Conservation (phyloP, 805 yeast genomes). For the Starmerella bombi region DNA sequence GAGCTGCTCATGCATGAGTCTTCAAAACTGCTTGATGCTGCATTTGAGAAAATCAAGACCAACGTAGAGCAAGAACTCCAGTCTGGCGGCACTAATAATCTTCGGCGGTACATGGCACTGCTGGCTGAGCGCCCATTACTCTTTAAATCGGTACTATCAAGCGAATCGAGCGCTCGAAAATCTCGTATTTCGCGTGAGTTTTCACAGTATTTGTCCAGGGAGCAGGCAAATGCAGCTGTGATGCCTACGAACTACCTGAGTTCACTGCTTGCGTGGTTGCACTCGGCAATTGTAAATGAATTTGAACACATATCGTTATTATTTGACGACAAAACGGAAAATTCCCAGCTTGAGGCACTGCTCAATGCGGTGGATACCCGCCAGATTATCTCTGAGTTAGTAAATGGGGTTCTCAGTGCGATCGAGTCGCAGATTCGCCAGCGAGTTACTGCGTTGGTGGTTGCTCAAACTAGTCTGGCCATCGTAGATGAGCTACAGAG, state of each 20-base stretch:
- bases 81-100: slow-evolving; percentile 1
- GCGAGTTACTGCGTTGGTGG: slow-evolving; percentile 53
- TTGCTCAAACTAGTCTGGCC: slow-evolving; percentile 47
- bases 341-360: slow-evolving; percentile 7
- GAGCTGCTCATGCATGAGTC: slow-evolving; percentile 22
- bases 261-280: slow-evolving; percentile 78
- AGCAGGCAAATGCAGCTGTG: slow-evolving; percentile 32
- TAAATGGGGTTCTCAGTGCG: slow-evolving; percentile 39
- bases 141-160: slow-evolving; percentile 47
- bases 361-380: slow-evolving; percentile 14
- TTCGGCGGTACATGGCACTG: slow-evolving; percentile 16
- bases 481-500: slow-evolving; percentile 46
- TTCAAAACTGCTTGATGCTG: slow-evolving; percentile 37
- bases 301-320: slow-evolving; percentile 57
- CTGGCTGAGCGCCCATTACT: slow-evolving; percentile 29
- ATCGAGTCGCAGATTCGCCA: slow-evolving; percentile 49
- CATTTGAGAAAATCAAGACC: slow-evolving; percentile 42
- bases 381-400: slow-evolving; percentile 16
- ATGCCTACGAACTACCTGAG: slow-evolving; percentile 77
- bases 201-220: slow-evolving; percentile 28
- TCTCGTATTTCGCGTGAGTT: slow-evolving; percentile 55
- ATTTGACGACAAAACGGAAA: slow-evolving; percentile 31
- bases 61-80: slow-evolving; percentile 28
- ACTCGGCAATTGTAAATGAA: slow-evolving; percentile 76
- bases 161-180: slow-evolving; percentile 58